Conservation (phyloP, 176 grass and related monocot genomes). For the Cenchrus americanus region DNA sequence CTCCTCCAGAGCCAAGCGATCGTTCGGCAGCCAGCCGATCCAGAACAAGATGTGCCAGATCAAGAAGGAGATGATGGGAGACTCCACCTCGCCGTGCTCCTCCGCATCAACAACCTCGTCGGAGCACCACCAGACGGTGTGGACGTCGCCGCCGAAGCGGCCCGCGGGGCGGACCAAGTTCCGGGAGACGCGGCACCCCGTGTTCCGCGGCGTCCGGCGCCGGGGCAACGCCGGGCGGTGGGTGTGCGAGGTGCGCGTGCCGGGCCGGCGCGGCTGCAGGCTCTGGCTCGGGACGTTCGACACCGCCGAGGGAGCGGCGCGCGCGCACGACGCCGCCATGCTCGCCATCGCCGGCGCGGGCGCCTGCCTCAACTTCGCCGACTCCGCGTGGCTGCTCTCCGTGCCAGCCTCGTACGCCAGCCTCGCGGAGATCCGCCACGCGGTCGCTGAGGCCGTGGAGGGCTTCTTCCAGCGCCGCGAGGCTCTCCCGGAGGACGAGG, state of each 20-base stretch:
- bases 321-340: conserved; percentile 58
- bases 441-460: conserved; percentile 6
- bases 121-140: conserved; percentile 24
- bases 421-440: conserved; percentile 9
- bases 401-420: conserved; percentile 2
- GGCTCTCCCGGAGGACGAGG: not conserved
- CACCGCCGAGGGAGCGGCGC: conserved; percentile 59
- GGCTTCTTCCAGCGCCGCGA: conserved; percentile 22
- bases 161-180: conserved; percentile 51
- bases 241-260: conserved; percentile 55
- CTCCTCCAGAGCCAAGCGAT: not conserved
- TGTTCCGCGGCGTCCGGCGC: conserved; percentile 53
- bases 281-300: conserved; percentile 89
- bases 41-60: not conserved
- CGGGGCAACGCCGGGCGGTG: conserved; percentile 39
- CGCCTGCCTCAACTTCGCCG: conserved; percentile 36
- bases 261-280: conserved; percentile 20
- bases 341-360: conserved; percentile 36
- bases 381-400: conserved; percentile 15
- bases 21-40: not conserved
- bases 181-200: conserved; percentile 57
- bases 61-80: conserved; percentile 43
- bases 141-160: conserved; percentile 20
- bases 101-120: not conserved
- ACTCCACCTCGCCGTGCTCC: not conserved